Base-by-base conservation (phyloP, 768 basidiomycete species). In the Rickenella mellea region DNA sequence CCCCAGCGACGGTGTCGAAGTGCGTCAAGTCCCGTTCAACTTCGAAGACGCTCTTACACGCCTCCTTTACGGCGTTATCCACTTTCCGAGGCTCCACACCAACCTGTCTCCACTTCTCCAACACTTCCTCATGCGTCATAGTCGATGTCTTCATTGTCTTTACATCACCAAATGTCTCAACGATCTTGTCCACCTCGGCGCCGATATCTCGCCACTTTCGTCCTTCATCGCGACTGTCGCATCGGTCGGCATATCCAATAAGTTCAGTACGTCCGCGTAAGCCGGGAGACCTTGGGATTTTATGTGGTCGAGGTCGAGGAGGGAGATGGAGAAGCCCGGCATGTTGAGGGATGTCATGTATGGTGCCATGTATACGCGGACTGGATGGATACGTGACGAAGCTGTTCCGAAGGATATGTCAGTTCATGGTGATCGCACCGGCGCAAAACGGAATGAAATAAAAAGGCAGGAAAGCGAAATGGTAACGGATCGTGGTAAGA, bases 311-410 rank as follows among this genome's bases (percentile, higher is more conserved):
- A 68, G 48, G 47, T 77, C 75, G 10, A 76, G 59, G 4, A 75
- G 52, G 12, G 72, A 73, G 30, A 76, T 55, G 2, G 73, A 76
- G 51, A 77, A 70, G 20, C 74, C 74, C 1, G 76, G 75, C n/a
- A 72, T 72, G 51, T 77, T 76, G 45, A 78, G 65, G 6, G 73
- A 74, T 2, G 75, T 75, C 73, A 78, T 76, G 55, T 69, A 78
- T 2, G 69, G 55, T 3, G 71, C 69, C 6, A 60, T 55, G 51
- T 73, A 73, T 8, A 74, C 60, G 14, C 74, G 58, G 12, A 53
- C 46, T 0, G 69, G 73, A 31, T 50, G 45, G 24, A 74, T 59
- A 19, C 54, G 38, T 8, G 48, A 40, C 1, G 43, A 48, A 5
- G 48, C 66, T 71, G 35, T 8, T 10, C 27, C 20, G 24, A 10